Evolutionary conservation across 495 filamentous ascomycete genomes (phyloP).

Genomic region (Hypoxylon subgilvum): DNA sequence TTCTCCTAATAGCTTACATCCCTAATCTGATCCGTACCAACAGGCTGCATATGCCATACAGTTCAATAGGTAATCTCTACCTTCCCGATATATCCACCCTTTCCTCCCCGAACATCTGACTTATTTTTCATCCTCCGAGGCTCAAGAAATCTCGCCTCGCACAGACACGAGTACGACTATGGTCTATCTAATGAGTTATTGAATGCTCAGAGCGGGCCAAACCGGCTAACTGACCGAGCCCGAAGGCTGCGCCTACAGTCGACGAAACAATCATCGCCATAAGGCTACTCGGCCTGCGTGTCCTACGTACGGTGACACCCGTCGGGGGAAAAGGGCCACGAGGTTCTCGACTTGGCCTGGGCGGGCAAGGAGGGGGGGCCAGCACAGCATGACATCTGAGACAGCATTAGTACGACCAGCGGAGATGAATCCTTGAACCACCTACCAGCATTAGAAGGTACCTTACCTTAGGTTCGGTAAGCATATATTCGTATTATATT

Average conservation of each 20-base stretch:
- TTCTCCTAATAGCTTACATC: too few species aligned
- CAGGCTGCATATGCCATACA: too few species aligned
- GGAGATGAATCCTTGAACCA: background rate
- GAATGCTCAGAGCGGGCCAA: background rate
- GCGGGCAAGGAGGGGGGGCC: background rate
- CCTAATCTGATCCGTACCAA: too few species aligned
- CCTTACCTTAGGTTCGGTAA: too few species aligned
- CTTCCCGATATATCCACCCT: too few species aligned
- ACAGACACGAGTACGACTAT: background rate
- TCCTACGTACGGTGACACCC: slow-evolving; percentile 2
- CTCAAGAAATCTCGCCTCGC: background rate
- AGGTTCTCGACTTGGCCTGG: background rate
- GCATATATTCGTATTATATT: background rate
- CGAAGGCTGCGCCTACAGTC: background rate
- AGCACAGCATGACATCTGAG: background rate
- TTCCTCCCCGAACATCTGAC: background rate
- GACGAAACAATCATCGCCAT: background rate
- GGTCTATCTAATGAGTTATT: background rate
- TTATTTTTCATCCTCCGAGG: too few species aligned
- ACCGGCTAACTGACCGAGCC: background rate
- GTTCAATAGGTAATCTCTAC: too few species aligned
- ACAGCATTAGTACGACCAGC: background rate
- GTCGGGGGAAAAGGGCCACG: slow-evolving; percentile 11
- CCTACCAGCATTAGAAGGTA: slow-evolving; percentile 12
- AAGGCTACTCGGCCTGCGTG: background rate